phyloP scores from a whole-genome alignment of 2,329 filamentous ascomycete species.

The Reticulascus tulasneorum region DNA sequence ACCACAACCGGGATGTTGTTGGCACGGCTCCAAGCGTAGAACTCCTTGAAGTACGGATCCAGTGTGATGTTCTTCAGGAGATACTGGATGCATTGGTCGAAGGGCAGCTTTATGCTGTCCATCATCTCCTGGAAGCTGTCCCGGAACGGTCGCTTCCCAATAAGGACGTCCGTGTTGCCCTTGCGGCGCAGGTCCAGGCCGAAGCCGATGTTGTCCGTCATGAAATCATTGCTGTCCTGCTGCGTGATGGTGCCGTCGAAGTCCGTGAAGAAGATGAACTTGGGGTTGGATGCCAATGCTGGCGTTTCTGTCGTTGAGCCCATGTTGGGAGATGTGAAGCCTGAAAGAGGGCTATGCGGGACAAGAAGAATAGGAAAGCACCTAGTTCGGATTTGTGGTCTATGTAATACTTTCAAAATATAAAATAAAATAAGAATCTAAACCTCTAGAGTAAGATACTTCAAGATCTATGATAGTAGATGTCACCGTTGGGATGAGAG shows the following conservation, averaged over 20 bases:
- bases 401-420: too few species aligned
- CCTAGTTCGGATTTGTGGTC: too few species aligned
- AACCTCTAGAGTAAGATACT: too few species aligned
- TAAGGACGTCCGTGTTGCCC: conserved; percentile 74
- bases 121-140: conserved; percentile 91
- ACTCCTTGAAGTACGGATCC: conserved; percentile 83
- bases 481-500: too few species aligned
- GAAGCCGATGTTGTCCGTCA: conserved; percentile 91
- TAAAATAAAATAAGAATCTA: too few species aligned
- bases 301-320: conserved; percentile 45
- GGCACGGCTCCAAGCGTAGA: conserved; percentile 75
- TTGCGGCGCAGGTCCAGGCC: conserved; percentile 66
- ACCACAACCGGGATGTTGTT: conserved; percentile 92
- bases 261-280: conserved; percentile 98
- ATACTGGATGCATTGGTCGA: conserved; percentile 73
- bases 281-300: conserved; percentile 65
- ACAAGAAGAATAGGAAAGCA: too few species aligned
- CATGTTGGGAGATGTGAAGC: too few species aligned
- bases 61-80: conserved; percentile 80
- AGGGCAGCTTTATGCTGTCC: conserved; percentile 77
- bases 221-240: conserved; percentile 61
- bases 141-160: conserved; percentile 68
- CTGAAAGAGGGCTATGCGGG: too few species aligned
- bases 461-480: too few species aligned
- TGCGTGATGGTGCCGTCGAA: conserved; percentile 94